Base-by-base conservation (phyloP, 2,329 filamentous ascomycete species). In the Fusarium torreyae region DNA sequence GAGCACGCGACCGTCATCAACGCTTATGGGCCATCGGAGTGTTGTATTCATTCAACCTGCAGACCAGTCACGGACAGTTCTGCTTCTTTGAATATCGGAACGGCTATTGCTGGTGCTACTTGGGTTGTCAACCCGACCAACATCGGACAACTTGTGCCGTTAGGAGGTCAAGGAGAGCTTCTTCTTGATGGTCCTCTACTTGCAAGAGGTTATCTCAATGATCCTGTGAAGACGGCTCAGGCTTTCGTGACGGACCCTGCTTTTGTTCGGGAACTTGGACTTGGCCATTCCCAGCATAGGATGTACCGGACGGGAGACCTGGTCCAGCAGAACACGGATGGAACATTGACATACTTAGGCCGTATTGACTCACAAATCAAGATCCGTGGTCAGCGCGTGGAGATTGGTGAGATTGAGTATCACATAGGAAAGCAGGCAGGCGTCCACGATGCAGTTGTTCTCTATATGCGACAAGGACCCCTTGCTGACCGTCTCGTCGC, bases 321-420 rank as follows among this genome's bases (percentile, higher is more conserved):
- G 26, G 49, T 52, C 7, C 49, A 42, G 36, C 49, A 52, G 38
- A 52, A 52, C 26, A 42, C 18, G 6, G 49, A 52, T 31, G 49
- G 49, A 33, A 42, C 49, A 13, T 34, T 42, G n/a, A 52, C 38
- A n/a, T 42, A 42, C 20, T 26, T 52, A 14, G 49, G 49, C 49
- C 49, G 49, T 6, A 42, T 42, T 33, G 49, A 52, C 49, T 42
- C 38, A 33, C 49, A 52, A 52, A 52, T 52, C 38, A 52, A 52
- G 26, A 52, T 52, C 38, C 49, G 49, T 9, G 49, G 49, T 7
- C 49, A 52, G 49, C 36, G 49, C 6, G 49, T 52, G 24, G 49
- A 52, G 18, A 42, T 52, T 42, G 49, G 36, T n/a, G 49, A 52
- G 38, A 52, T 52, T 42, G 49, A 52, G 49, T 52, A 52, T 33